Percentiles rank a stretch among this genome's conserved stretches.
Evolutionary conservation across 139 green algal genomes (phyloP).

Genomic region (Micractinium sp.): DNA sequence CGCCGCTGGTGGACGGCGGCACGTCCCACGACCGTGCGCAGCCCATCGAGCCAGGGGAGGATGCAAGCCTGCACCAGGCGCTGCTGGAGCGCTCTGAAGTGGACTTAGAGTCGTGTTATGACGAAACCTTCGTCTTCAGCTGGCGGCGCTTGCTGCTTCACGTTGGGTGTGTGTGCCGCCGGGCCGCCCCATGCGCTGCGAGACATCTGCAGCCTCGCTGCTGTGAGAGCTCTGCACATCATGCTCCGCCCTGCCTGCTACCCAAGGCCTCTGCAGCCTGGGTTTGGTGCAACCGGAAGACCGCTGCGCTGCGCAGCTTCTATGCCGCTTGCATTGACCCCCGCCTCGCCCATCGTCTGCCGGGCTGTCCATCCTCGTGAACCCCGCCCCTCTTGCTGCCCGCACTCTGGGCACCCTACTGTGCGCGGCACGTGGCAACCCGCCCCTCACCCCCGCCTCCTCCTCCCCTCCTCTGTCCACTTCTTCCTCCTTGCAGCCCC

Average conservation of each 20-base stretch:
- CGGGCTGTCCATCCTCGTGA: too few species aligned
- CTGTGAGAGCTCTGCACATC: too few species aligned
- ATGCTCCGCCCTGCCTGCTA: too few species aligned
- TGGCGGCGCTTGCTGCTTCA: conserved; percentile 21
- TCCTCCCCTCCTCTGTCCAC: too few species aligned
- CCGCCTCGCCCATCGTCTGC: too few species aligned
- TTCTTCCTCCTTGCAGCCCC: conserved; percentile 1
- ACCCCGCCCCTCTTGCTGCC: not conserved
- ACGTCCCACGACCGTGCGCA: not conserved
- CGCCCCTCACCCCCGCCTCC: too few species aligned
- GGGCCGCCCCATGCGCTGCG: not conserved
- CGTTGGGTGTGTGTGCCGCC: not conserved
- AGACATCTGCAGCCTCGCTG: too few species aligned
- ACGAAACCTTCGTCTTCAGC: conserved; percentile 20
- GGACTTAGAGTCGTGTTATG: conserved; percentile 15
- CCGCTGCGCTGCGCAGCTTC: too few species aligned
- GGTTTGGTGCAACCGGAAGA: too few species aligned
- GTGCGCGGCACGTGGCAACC: not conserved
- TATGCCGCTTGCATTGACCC: too few species aligned
- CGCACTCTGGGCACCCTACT: not conserved
- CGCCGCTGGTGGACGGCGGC: not conserved
- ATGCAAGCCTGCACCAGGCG: not conserved
- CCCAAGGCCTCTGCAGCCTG: too few species aligned
- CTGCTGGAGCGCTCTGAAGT: not conserved
- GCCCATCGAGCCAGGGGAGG: not conserved